Evolutionary conservation across 169 alveolate species (phyloP).

Genomic region (Plasmodium yoelii): DNA sequence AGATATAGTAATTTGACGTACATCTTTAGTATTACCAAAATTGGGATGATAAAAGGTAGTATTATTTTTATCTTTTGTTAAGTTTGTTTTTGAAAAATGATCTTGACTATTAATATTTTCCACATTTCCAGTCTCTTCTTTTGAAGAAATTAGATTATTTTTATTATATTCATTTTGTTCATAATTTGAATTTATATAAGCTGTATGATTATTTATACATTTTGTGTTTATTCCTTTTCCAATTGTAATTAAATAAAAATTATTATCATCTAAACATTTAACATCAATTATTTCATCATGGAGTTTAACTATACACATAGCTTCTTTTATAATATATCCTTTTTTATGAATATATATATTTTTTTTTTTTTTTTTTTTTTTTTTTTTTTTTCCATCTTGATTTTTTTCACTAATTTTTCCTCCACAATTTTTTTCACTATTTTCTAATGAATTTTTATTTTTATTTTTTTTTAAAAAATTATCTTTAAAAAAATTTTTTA

Average conservation of each 20-base stretch:
- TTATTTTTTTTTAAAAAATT: constrained; percentile 34
- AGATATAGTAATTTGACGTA: background rate
- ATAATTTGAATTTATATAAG: constrained; percentile 35
- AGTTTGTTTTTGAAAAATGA: background rate
- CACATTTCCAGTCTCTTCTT: background rate
- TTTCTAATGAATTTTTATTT: constrained; percentile 9
- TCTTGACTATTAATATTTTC: background rate
- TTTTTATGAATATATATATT: background rate
- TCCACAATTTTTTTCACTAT: background rate
- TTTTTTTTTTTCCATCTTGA: background rate
- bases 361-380: constrained; percentile 2
- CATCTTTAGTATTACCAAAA: background rate
- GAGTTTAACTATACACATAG: constrained; percentile 52
- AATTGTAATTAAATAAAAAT: constrained; percentile 36
- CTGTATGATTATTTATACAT: constrained; percentile 30
- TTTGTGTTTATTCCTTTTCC: constrained; percentile 51
- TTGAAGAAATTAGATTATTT: background rate
- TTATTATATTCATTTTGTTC: constrained; percentile 3
- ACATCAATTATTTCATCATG: constrained; percentile 51
- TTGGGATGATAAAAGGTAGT: background rate
- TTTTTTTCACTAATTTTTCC: background rate
- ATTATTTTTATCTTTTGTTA: background rate
- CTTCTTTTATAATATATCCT: constrained; percentile 66
- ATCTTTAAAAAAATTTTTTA: constrained; percentile 44
- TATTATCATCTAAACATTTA: constrained; percentile 46